A percentile compares a stretch with the other conserved stretches of the same genome.
These are phyloP conservation scores for Xerocomellus intermedius DNA, from an alignment of 768 basidiomycete species.

Conservation along the genomic window DNA sequence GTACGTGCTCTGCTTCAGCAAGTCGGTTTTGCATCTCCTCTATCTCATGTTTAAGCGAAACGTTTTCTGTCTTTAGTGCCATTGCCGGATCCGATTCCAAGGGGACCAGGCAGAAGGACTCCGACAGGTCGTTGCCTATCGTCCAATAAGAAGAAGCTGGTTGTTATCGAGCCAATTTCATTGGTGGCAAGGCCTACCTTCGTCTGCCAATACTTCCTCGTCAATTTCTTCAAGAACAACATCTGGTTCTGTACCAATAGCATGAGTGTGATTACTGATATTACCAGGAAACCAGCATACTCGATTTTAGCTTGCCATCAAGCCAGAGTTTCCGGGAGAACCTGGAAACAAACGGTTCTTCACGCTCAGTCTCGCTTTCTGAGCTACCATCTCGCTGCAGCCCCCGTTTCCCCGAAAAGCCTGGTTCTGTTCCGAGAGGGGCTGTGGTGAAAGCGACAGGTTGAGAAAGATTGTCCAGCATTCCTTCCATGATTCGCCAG, in stretches of 20 bases:
- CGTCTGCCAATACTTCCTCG: conserved; percentile 59
- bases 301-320: conserved; percentile 19
- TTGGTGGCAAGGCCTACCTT: conserved; percentile 43
- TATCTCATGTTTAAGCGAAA: conserved; percentile 57
- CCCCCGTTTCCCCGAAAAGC: conserved; percentile 22
- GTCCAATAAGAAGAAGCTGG: conserved; percentile 2
- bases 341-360: conserved; percentile 59
- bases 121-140: conserved; percentile 67
- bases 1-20: conserved; percentile 55
- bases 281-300: conserved; percentile 10
- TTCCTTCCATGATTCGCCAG: conserved; percentile 85
- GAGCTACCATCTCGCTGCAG: conserved; percentile 49
- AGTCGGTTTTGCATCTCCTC: conserved; percentile 57
- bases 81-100: conserved; percentile 53
- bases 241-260: conserved; percentile 18
- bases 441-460: conserved; percentile 78
- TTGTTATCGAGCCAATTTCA: neutral
- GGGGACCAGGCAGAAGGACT: conserved; percentile 77
- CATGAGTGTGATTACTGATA: conserved; percentile 6
- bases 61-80: conserved; percentile 66
- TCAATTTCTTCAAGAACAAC: conserved; percentile 47
- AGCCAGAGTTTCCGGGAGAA: conserved; percentile 46
- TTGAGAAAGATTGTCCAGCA: conserved; percentile 83
- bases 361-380: conserved; percentile 66
- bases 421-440: conserved; percentile 53